These are phyloP conservation scores for Pichia thaimueangensis DNA, from an alignment of 805 yeast species.

Conservation along the genomic window DNA sequence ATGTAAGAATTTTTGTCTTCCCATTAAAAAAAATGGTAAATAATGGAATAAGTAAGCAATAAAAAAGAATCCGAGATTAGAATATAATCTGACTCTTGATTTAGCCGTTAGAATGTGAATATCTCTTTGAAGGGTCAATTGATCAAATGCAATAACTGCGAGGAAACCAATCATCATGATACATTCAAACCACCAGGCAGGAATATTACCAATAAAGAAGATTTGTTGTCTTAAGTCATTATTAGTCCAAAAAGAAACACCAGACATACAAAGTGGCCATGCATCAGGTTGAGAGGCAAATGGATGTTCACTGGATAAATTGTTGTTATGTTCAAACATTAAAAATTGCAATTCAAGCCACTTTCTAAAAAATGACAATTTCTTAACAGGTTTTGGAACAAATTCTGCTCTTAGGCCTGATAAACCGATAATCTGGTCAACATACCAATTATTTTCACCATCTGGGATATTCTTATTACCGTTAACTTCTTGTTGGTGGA, in stretches of 20 bases:
- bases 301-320: slow-evolving; percentile 83
- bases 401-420: slow-evolving; percentile 57
- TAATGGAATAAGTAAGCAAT: slow-evolving; percentile 86
- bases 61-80: slow-evolving; percentile 77
- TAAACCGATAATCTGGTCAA: slow-evolving; percentile 64
- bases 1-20: slow-evolving; percentile 87
- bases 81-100: slow-evolving; percentile 67
- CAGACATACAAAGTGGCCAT: slow-evolving; percentile 87
- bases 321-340: slow-evolving; percentile 92
- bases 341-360: slow-evolving; percentile 83
- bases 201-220: slow-evolving; percentile 80
- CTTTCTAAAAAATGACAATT: slow-evolving; percentile 70
- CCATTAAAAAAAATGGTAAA: slow-evolving; percentile 87
- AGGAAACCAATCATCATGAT: slow-evolving; percentile 54
- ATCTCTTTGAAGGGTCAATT: slow-evolving; percentile 70
- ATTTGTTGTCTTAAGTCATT: slow-evolving; percentile 62
- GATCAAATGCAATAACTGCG: slow-evolving; percentile 66
- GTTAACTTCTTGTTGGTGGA: slow-evolving; percentile 84
- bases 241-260: slow-evolving; percentile 96
- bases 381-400: slow-evolving; percentile 56
- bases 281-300: slow-evolving; percentile 86
- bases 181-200: slow-evolving; percentile 87
- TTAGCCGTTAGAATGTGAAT: slow-evolving; percentile 46
- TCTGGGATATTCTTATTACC: slow-evolving; percentile 83
- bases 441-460: slow-evolving; percentile 62